Conservation (phyloP, 495 filamentous ascomycete genomes). For the Aspergillus ostianus region DNA sequence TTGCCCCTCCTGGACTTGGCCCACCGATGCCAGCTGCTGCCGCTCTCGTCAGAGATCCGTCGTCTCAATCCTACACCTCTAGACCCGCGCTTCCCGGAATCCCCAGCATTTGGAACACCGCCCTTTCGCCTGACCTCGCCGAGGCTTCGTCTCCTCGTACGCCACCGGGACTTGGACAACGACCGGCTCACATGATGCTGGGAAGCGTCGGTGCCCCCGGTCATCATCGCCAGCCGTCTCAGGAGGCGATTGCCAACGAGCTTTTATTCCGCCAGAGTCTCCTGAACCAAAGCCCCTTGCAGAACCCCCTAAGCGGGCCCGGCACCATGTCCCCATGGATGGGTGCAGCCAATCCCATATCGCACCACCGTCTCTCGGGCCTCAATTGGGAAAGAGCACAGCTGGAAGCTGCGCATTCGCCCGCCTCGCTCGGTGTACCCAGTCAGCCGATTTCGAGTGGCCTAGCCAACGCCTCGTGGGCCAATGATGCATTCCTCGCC, state of each 20-base stretch:
- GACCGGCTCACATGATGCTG: constrained; percentile 22
- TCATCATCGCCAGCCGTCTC: constrained; percentile 24
- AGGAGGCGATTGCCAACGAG: constrained; percentile 31
- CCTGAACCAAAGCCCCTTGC: constrained; percentile 27
- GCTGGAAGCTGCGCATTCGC: constrained; percentile 16
- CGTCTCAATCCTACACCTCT: constrained; percentile 37
- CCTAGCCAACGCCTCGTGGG: constrained; percentile 34
- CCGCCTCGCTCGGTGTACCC: constrained; percentile 25
- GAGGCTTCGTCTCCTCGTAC: constrained; percentile 36
- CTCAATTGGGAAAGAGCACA: constrained; percentile 30
- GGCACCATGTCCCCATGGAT: constrained; percentile 30
- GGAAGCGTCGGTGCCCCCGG: constrained; percentile 19
- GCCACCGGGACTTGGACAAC: constrained; percentile 35
- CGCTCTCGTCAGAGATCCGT: constrained; percentile 23
- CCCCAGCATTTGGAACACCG: constrained; percentile 49
- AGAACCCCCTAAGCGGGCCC: constrained; percentile 22
- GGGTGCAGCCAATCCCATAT: constrained; percentile 21
- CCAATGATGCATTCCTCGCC: constrained; percentile 46
- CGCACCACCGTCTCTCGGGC: constrained; percentile 19
- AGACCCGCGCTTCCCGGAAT: constrained; percentile 35
- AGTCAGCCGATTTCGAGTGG: constrained; percentile 34
- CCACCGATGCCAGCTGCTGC: constrained; percentile 27
- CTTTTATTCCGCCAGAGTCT: constrained; percentile 29
- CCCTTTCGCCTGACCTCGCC: constrained; percentile 29
- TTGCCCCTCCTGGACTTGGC: constrained; percentile 40